phyloP scores from a whole-genome alignment of 768 basidiomycete species.

The Leucosporidium yakuticum region DNA sequence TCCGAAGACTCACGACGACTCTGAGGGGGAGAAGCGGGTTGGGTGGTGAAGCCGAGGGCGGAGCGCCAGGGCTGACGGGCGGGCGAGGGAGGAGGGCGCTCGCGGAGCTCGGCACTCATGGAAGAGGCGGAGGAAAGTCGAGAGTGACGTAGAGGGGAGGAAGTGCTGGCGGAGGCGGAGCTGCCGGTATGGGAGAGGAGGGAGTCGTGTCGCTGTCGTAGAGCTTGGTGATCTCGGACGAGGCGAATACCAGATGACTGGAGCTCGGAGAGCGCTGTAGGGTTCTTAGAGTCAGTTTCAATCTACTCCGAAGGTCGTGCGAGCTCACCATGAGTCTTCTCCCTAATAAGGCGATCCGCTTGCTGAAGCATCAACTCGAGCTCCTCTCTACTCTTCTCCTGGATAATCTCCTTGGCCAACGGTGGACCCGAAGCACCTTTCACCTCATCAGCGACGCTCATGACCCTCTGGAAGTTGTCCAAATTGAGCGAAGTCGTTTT shows the following conservation, averaged over 20 bases:
- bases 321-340: slow-evolving; percentile 29
- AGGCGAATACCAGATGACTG: too few species aligned
- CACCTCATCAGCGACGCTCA: too few species aligned
- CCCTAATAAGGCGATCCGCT: slow-evolving; percentile 34
- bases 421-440: background rate
- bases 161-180: background rate
- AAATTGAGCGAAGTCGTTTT: too few species aligned
- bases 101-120: too few species aligned
- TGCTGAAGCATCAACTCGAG: slow-evolving; percentile 32
- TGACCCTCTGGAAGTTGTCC: too few species aligned
- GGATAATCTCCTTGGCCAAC: slow-evolving; percentile 10
- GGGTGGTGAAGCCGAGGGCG: slow-evolving; percentile 12
- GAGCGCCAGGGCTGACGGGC: slow-evolving; percentile 9
- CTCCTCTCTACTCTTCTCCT: slow-evolving; percentile 30
- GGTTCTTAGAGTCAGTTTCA: too few species aligned
- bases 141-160: background rate
- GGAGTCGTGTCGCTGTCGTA: slow-evolving; percentile 17
- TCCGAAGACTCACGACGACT: slow-evolving; percentile 3
- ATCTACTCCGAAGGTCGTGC: too few species aligned
- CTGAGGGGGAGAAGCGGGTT: background rate
- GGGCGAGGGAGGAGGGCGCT: slow-evolving; percentile 2
- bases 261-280: too few species aligned
- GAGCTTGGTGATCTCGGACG: slow-evolving; percentile 8
- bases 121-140: too few species aligned
- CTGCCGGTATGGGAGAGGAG: slow-evolving; percentile 2